A percentile compares a stretch with the other conserved stretches of the same genome.
These are phyloP conservation scores for Barnettozyma populi DNA, from an alignment of 805 yeast genomes.

Conservation along the genomic window DNA sequence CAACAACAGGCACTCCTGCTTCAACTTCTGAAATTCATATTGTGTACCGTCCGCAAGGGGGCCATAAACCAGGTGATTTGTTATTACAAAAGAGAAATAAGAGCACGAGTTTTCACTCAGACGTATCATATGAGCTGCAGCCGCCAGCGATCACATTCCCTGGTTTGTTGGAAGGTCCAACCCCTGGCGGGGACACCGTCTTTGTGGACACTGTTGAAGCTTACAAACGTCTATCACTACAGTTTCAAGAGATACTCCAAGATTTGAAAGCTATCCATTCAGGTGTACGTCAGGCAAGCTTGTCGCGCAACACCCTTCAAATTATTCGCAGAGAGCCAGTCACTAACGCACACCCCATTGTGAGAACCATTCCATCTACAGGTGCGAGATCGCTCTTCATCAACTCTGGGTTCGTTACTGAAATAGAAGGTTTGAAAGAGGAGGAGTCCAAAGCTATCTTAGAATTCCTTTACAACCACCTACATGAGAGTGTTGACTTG, in stretches of 20 bases:
- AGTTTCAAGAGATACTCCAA: constrained; percentile 43
- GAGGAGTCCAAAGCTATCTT: constrained; percentile 57
- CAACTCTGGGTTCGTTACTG: constrained; percentile 50
- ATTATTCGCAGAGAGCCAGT: constrained; percentile 50
- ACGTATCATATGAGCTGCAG: constrained; percentile 59
- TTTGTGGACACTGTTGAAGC: constrained; percentile 59
- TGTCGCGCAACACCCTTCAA: constrained; percentile 19
- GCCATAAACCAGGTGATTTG: neutral
- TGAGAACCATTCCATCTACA: constrained; percentile 61
- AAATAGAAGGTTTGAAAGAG: constrained; percentile 58
- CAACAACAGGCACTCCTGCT: constrained; percentile 68
- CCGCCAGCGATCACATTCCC: constrained; percentile 62
- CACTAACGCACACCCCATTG: constrained; percentile 53
- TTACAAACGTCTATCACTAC: constrained; percentile 57
- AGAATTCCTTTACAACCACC: constrained; percentile 45
- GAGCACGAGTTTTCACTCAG: constrained; percentile 49
- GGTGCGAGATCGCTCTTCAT: constrained; percentile 48
- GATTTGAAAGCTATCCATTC: constrained; percentile 58
- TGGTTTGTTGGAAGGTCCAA: constrained; percentile 46
- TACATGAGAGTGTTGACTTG: constrained; percentile 43
- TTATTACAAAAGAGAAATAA: neutral
- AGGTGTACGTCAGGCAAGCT: constrained; percentile 50
- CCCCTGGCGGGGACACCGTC: constrained; percentile 58
- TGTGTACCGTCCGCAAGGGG: constrained; percentile 35
- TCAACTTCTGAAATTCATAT: constrained; percentile 49